Evolutionary conservation across 2,329 filamentous ascomycete species (phyloP), one percentile per base, ranked within the genome.

Genomic region (Sordariomycetes sp.): DNA sequence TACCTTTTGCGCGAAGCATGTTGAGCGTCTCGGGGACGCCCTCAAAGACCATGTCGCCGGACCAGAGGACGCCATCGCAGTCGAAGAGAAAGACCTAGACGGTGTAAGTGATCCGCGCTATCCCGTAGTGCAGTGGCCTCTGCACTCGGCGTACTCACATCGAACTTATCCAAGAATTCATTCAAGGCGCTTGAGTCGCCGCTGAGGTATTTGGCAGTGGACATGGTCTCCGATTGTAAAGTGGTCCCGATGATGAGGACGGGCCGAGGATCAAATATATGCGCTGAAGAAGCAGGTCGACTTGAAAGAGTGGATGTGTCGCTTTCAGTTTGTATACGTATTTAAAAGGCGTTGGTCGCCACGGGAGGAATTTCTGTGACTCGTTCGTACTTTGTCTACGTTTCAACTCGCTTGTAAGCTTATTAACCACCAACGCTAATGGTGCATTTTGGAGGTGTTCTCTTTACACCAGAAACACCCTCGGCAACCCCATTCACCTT

Each of bases 51-150:
- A 92, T 86, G 67, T 96, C 90, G 54, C 94, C 94, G 17, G 91
- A 96, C 94, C 94, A 99, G 60, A 99, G 77, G 42, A 99, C 94
- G 67, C 92, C 94, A 82, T 99, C 94, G 73, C 94, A 99, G 69
- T 99, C 94, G 66, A 99, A 89, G 13, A 99, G 77, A 67, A 99
- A 97, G 39, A 89, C 95, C 63, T 59, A 59, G n/a, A 28, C 55
- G 35, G 60, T 58, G 28, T 52, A 25, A 48, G 24, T n/a, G 20
- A 17, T 48, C n/a, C 25, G 17, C 35, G 17, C 22, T 15, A n/a
- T 42, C 53, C n/a, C n/a, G 12, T 55, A 22, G 17, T 45, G n/a
- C 10, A 10, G 25, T 20, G 10, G 12, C n/a, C 36, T 17, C n/a
- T 42, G 12, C 13, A 8, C 36, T 17, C 42, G 5, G 12, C 57